Percentiles rank a stretch among this genome's conserved stretches.
These are phyloP conservation scores for Citrullus colocynthis DNA, from an alignment of 306 rosid genomes.

Conservation along the genomic window DNA sequence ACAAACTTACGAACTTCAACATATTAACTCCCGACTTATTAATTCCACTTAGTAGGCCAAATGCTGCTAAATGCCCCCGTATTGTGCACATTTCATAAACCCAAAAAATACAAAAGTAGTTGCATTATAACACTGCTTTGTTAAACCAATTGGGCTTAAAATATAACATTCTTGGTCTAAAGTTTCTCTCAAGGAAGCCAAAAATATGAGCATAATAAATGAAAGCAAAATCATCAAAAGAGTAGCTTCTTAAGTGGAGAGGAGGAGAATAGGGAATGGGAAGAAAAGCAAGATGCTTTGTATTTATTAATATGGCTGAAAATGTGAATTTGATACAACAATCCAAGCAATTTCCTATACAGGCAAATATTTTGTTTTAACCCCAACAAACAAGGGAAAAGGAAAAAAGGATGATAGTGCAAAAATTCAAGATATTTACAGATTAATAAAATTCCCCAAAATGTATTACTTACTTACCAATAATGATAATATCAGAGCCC, in stretches of 20 bases:
- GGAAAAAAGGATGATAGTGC: conserved; percentile 17
- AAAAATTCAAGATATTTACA: conserved; percentile 74
- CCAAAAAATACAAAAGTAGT: not conserved
- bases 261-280: not conserved
- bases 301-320: conserved; percentile 40
- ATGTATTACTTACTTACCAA: conserved; percentile 2
- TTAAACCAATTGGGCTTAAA: too few relatives aligned
- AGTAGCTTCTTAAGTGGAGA: not conserved
- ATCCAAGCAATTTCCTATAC: conserved; percentile 64
- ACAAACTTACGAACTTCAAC: too few relatives aligned
- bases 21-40: too few relatives aligned
- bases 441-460: conserved; percentile 27
- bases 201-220: not conserved
- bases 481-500: not conserved
- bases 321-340: conserved; percentile 40
- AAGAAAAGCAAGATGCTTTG: conserved; percentile 18
- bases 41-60: too few relatives aligned
- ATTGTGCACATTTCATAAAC: not conserved
- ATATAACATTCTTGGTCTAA: not conserved
- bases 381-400: conserved; percentile 20
- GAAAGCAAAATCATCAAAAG: not conserved
- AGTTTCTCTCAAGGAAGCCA: not conserved
- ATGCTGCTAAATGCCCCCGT: too few relatives aligned
- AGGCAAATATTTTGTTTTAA: conserved; percentile 19
- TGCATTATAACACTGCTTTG: too few relatives aligned